Evolutionary conservation across 345 rosid genomes (phyloP), one percentile per base, ranked within the genome.

Genomic region (Populus alba): DNA sequence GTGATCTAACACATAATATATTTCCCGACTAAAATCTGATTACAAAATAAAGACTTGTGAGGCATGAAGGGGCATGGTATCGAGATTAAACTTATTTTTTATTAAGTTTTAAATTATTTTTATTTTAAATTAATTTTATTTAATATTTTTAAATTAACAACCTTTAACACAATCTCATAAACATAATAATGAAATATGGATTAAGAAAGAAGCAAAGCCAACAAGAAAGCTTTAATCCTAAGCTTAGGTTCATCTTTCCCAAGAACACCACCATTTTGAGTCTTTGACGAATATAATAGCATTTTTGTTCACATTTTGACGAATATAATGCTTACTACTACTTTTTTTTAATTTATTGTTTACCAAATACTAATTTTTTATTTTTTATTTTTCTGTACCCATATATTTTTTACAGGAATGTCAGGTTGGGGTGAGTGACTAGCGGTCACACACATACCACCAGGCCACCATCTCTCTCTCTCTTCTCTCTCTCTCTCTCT

Each of bases 361-460:
- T n/a, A 66, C 62, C 72, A 4, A 39, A 38, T 47, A 1, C 39
- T 29, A 27, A 0, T 27, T 70, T 20, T 15, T 23, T 18, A 3
- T 29, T 45, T 49, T 13, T 23, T 27, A 4, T 22, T 12, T 53
- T 18, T 12, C 4, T 22, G 67, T 31, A 67, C 9, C 43, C 37
- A 66, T 2, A 29, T 35, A 65, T 45, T 72, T 73, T 73, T 73
- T 4, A n/a, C 15, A 76, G 66, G 66, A 76, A 67, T 67, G 47
- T 66, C 78, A 67, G 78, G 37, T 66, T 5, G 15, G 47, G 41
- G 66, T 67, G 15, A 66, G 71, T 51, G 69, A 51, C 72, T 22
- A 66, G 78, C 51, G 78, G 78, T 75, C 62, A 67, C 78, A 68
- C 78, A n/a, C 25, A 67, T 8, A 7, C 15, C 65, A 67, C 66